These are phyloP conservation scores for Pyricularia pennisetigena DNA, from an alignment of 2,329 filamentous ascomycete genomes.

Conservation along the genomic window DNA sequence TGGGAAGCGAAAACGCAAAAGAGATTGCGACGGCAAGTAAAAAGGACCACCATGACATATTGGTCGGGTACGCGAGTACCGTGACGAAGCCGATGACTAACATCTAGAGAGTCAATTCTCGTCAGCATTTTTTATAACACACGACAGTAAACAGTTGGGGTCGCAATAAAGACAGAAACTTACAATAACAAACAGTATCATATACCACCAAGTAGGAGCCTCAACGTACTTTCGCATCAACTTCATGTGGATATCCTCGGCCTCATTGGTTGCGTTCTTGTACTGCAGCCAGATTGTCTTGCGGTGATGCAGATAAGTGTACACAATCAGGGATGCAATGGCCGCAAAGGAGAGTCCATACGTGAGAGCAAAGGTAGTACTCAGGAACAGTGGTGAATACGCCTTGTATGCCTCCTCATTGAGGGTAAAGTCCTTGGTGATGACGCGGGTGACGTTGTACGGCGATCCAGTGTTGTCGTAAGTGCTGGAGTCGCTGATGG, in stretches of 20 bases:
- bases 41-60: conserved; percentile 65
- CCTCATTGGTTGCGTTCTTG: conserved; percentile 46
- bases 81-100: conserved; percentile 43
- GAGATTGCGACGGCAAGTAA: conserved; percentile 56
- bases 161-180: background rate
- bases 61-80: conserved; percentile 52
- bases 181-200: conserved; percentile 38
- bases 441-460: conserved; percentile 57
- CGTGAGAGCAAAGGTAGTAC: conserved; percentile 59
- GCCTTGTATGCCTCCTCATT: conserved; percentile 52
- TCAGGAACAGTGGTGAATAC: conserved; percentile 61
- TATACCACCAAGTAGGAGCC: conserved; percentile 56
- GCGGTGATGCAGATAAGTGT: conserved; percentile 58
- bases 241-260: conserved; percentile 55
- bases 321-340: conserved; percentile 58
- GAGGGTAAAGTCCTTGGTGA: conserved; percentile 52
- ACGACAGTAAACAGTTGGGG: conserved; percentile 7
- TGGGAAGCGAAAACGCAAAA: conserved; percentile 53
- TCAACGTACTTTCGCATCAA: conserved; percentile 54
- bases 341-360: conserved; percentile 67
- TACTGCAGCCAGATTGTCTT: conserved; percentile 56
- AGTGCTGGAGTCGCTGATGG: conserved; percentile 59
- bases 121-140: background rate
- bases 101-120: conserved; percentile 25
- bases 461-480: conserved; percentile 59